Evolutionary conservation across 805 yeast species (phyloP), one percentile per base, ranked within the genome.

Genomic region (Nakazawaea pomicola): DNA sequence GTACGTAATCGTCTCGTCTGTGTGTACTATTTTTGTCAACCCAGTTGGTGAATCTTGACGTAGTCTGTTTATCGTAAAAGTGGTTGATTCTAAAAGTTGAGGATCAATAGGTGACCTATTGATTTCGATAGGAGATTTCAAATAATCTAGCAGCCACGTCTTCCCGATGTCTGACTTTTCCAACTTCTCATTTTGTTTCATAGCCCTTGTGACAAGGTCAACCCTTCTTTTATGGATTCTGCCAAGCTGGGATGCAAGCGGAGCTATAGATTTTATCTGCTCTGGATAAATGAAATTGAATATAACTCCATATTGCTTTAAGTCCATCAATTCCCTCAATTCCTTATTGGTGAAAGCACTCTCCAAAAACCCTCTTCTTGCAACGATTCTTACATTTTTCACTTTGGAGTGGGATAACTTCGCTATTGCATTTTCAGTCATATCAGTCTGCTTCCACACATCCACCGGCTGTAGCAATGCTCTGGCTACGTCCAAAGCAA

Each of bases 341-440:
- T 93, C 99, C 56, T 89, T 91, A 50, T 86, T 91, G 3, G 97
- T 83, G 58, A 90, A 93, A 19, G 95, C 93, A 33, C 93, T 79
- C 49, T 89, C 90, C 33, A 81, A 58, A 17, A 88, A 66, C 3
- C 96, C 97, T 55, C 97, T 72, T 51, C 99, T 74, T 2, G 90
- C 99, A 35, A 85, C 81, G 16, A 93, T 74, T 35, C 74, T 73
- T 12, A 93, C 85, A 5, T 70, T 67, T 45, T 74, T 62, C n/a
- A 93, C 80, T 0, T 59, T 65, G 36, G 84, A 76, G 6, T 56
- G 53, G 28, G 60, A 53, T 37, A 93, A 62, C n/a, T 60, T 58
- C 3, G 67, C 64, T 8, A 81, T 58, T 0, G 96, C 95, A 25
- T 63, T 58, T 3, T 64, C 56, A 0, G 85, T 66, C 15, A 93